phyloP scores from a whole-genome alignment of 2,329 filamentous ascomycete species.

The Aspergillus sp. region DNA sequence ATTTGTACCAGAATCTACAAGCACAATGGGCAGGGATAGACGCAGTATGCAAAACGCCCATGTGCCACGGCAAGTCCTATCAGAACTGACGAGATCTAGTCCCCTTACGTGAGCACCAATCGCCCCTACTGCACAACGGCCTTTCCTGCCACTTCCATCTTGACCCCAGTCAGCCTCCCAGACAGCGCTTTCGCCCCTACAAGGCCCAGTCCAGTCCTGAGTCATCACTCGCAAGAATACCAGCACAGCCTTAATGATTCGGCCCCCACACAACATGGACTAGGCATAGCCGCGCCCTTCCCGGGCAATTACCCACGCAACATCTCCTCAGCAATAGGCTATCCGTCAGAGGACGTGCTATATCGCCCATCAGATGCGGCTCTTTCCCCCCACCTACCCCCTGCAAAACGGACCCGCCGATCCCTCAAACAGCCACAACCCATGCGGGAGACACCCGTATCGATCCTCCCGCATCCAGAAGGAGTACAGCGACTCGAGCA shows the following conservation, averaged over 20 bases:
- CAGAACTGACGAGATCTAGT: constrained; percentile 11
- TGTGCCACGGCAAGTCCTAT: not conserved
- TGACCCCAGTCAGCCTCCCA: constrained; percentile 35
- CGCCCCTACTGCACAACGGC: constrained; percentile 29
- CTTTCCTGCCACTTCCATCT: constrained; percentile 22
- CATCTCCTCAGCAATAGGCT: constrained; percentile 19
- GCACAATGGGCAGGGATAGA: constrained; percentile 23
- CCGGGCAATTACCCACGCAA: constrained; percentile 24
- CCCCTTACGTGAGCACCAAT: constrained; percentile 19
- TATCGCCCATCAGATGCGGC: constrained; percentile 16
- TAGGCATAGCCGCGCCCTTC: constrained; percentile 32
- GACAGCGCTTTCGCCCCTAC: constrained; percentile 27
- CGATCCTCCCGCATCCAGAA: constrained; percentile 34
- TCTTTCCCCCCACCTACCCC: constrained; percentile 18
- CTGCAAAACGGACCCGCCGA: constrained; percentile 18
- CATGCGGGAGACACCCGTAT: constrained; percentile 24
- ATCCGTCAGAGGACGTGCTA: constrained; percentile 13
- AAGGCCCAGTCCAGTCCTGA: constrained; percentile 29
- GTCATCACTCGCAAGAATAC: constrained; percentile 33
- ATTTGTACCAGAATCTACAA: constrained; percentile 22
- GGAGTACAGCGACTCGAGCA: constrained; percentile 34
- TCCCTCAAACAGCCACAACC: constrained; percentile 15
- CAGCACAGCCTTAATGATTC: constrained; percentile 26
- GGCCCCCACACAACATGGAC: constrained; percentile 24
- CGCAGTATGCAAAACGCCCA: constrained; percentile 21